Evolutionary conservation across 306 rosid genomes (phyloP).

Genomic region (Abrus precatorius): DNA sequence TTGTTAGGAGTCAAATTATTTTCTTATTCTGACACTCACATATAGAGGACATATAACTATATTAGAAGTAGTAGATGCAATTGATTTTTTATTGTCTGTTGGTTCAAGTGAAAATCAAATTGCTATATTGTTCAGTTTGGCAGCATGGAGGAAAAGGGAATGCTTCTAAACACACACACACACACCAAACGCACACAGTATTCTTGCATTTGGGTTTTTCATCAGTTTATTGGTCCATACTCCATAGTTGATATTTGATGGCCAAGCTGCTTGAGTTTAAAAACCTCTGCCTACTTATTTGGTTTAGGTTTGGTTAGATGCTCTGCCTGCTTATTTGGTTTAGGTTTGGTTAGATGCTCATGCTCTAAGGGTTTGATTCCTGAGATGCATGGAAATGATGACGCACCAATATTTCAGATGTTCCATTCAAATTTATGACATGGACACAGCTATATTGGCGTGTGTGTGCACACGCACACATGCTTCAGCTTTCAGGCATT

Average conservation of each 20-base stretch:
- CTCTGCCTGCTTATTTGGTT: neutral
- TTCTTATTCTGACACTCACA: neutral
- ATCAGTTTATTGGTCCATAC: neutral
- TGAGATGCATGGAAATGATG: neutral
- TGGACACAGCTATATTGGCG: neutral
- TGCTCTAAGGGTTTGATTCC: neutral
- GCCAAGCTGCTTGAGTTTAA: neutral
- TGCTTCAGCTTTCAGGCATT: neutral
- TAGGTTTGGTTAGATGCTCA: constrained; percentile 8
- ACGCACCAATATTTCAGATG: neutral
- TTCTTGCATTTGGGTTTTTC: constrained; percentile 21
- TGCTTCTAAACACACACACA: neutral
- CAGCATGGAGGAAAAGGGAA: constrained; percentile 19
- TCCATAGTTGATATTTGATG: constrained; percentile 31
- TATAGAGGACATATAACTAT: neutral
- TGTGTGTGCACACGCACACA: neutral
- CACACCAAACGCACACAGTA: neutral
- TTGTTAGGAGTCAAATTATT: neutral
- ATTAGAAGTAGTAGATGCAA: neutral
- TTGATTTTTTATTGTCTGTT: constrained; percentile 16
- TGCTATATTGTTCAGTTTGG: constrained; percentile 1
- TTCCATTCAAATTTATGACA: constrained; percentile 13
- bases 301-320: constrained; percentile 10
- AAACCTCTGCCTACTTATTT: neutral
- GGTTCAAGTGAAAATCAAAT: constrained; percentile 13